Evolutionary conservation across 169 alveolate species (phyloP), one percentile per base, ranked within the genome.

Genomic region (Cryptosporidium sp.): DNA sequence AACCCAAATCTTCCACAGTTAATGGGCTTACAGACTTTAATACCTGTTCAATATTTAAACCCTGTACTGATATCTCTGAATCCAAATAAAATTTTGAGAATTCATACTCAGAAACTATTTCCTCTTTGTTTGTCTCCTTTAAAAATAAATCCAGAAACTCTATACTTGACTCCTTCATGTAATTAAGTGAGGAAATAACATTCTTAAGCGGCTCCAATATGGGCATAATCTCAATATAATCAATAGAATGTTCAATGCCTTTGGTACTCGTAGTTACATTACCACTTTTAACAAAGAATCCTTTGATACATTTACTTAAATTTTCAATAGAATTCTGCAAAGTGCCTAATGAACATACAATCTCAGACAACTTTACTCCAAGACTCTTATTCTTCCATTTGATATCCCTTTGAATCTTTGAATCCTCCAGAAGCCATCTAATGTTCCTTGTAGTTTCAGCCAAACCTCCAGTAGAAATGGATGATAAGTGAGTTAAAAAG

Each of bases 361-460:
- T 12, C 55, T 80, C 48, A 29, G 69, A 45, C n/a, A 80, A 45
- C 35, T 43, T 62, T 43, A 80, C 52, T 29, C 73, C 73, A 29
- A 80, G 62, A 16, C 4, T 29, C 41, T 80, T 21, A 9, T 80
- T 62, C 41, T 59, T 33, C 73, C 73, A 59, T 37, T 10, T 41
- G 1, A 21, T 23, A 1, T 80, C 75, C 16, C 89, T 80, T 12
- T 16, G 26, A 26, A 80, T 43, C 21, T 80, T 80, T 12, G 89
- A 80, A 61, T 80, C 89, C 7, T 80, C 89, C 12, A 80, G 68
- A 12, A 80, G 62, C 89, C 89, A 80, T 3, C 39, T 80, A 26
- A 80, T 26, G 35, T 39, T 67, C 26, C 74, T 80, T 21, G 75
- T 43, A 8, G 68, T 62, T 0, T 80, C 89, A 37, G 74, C 61